Evolutionary conservation across 2,329 filamentous ascomycete genomes (phyloP), one percentile per base, ranked within the genome.

Genomic region (Calonectria pseudoturangicola): DNA sequence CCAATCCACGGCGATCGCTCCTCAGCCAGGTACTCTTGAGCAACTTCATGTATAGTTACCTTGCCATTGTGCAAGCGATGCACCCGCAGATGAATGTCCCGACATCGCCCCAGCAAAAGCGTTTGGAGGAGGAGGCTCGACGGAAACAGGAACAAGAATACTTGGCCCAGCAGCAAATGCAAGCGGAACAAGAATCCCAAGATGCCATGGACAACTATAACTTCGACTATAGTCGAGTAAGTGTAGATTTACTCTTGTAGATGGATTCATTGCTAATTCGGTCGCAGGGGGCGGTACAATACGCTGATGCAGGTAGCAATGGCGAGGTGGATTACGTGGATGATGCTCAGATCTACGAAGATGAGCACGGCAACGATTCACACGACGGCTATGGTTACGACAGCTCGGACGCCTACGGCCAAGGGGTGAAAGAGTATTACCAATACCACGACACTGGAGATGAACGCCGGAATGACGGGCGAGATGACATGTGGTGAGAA

Each of bases 31-130:
- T 99, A 27, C 88, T 99, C 72, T 90, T 99, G 77, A 98, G 96
- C 85, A 99, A 99, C 84, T 99, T 99, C 85, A 99, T 99, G 97
- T 99, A 99, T 86, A 97, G 95, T 70, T 99, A 99, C 83, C 90
- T 99, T 76, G 97, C 97, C 74, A 99, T 98, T 84, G 97, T 99
- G 56, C 97, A 99, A 85, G 95, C 97, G 80, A 98, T 98, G 95
- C 97, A 99, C 83, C 97, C 97, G 51, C 95, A 98, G 81, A 94
- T 98, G 85, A 94, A 97, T 80, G 93, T 98, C 51, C 95, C 95
- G n/a, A 91, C 94, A 43, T 96, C 94, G 18, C 92, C 94, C 43
- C 95, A 95, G 79, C 92, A 93, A 81, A 91, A 91, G 80, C 87
- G 88, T 66, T 84, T 90, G 66, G 89, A 92, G 73, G 89, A 91